Base-by-base conservation (phyloP, 371 early-diverging fungal species). In the Rhizopus stolonifer region DNA sequence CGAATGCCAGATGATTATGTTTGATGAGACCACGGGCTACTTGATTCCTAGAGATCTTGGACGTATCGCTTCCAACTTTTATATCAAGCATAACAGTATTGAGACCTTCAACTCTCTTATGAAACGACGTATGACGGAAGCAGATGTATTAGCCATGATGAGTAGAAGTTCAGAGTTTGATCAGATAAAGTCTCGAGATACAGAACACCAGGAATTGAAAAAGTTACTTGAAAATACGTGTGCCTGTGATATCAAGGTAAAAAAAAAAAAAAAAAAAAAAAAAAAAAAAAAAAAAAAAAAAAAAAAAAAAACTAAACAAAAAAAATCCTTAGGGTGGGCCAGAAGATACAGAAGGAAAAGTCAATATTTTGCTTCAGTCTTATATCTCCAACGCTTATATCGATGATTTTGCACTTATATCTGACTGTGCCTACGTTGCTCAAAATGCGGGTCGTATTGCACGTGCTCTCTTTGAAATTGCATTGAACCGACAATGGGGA, bases 391-490 rank as follows among this genome's bases (percentile, higher is more conserved):
- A 88, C 32, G 81, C 84, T 0, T 76, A 60, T 13, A 69, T 95
- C 44, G 90, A 94, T 24, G 95, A 94, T 58, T 97, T 96, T 79
- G 90, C 96, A 0, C 76, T 98, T 29, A 86, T 93, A 1, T 92
- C 96, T 0, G 99, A 99, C 65, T 79, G 85, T 36, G 89, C 87
- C 0, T 98, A 95, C 62, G 91, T 99, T 7, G 88, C 91, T 7
- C 95, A 96, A 65, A 97, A 95, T 65, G 88, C 93, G 0, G 88
- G 87, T 0, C 89, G 99, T 56, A 90, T 99, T 49, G 78, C 95
- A n/a, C 86, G 98, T 15, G 96, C 97, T 1, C 58, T 98, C 44
- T 97, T 97, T 70, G 96, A 99, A 58, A 92, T 98, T 54, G 91
- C 94, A 0, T 55, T 96, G 14, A 89, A 90, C 54, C 78, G 96